A percentile compares a stretch with the other conserved stretches of the same genome.
Conservation (phyloP, 345 rosid species). For the Clarkia xantiana region DNA sequence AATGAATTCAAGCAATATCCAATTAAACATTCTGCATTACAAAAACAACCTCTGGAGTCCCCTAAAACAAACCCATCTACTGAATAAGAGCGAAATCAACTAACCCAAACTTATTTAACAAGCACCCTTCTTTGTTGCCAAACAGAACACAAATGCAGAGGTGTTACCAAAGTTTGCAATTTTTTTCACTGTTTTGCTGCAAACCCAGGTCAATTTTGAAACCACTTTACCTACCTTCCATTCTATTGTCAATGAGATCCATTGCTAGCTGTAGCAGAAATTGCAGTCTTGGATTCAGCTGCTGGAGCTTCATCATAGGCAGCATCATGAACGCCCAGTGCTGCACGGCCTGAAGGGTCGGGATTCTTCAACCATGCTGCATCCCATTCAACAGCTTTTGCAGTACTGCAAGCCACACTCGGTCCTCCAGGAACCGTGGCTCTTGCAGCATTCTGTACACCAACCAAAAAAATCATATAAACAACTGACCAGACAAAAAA, state of each 20-base stretch:
- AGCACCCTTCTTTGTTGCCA: too few relatives aligned
- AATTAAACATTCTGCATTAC: too few relatives aligned
- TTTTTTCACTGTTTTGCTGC: neutral
- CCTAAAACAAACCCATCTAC: too few relatives aligned
- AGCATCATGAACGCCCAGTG: constrained; percentile 84
- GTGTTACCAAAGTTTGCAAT: too few relatives aligned
- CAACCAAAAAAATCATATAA: neutral
- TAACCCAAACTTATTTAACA: too few relatives aligned
- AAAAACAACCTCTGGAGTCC: too few relatives aligned
- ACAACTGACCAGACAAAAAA: neutral
- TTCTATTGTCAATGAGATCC: too few relatives aligned
- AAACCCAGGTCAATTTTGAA: too few relatives aligned
- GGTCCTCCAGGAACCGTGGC: constrained; percentile 90
- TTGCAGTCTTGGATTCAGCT: constrained; percentile 5
- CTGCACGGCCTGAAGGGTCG: constrained; percentile 95
- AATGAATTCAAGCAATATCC: too few relatives aligned
- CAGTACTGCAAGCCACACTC: constrained; percentile 85
- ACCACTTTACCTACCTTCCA: too few relatives aligned
- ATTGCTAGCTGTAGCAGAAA: neutral
- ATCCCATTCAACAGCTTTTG: constrained; percentile 90
- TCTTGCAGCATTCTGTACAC: constrained; percentile 61
- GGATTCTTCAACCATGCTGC: constrained; percentile 78
- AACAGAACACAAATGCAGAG: too few relatives aligned
- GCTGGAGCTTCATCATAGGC: constrained; percentile 29
- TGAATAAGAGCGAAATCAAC: too few relatives aligned